Evolutionary conservation across 371 early-diverging fungal genomes (phyloP), one percentile per base, ranked within the genome.

Genomic region (Syncephalis plumigaleata): DNA sequence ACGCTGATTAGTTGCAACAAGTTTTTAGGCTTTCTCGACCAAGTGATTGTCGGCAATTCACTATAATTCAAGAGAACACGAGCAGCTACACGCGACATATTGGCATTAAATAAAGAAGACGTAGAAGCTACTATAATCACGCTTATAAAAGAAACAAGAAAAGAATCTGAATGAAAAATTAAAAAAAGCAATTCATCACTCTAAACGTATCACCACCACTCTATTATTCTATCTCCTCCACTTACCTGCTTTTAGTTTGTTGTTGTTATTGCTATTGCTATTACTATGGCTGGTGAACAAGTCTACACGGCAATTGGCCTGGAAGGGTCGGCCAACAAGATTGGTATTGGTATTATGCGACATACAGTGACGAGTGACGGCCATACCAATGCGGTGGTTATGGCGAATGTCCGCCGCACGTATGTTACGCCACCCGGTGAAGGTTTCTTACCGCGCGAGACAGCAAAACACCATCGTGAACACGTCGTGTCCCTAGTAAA

Each of bases 291-390:
- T 22, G 25, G 21, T 22, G 15, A 40, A 40, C 20, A 40, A 40
- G 22, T 40, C 42, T 43, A 31, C 11, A 46, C 21, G 4, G 40
- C 82, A 20, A 60, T 86, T 46, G 88, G 88, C 8, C 74, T 96
- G 42, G 99, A 98, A 73, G 98, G 98, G 16, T 91, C 92, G 17
- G 99, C 99, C 36, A 99, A 99, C 75, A 99, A 99, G 66, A 70
- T 99, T 25, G 99, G 99, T 25, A 78, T 99, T 17, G 99, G 99
- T 3, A 85, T 99, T 53, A 84, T 99, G 47, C 68, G 73, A 40
- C 93, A 96, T 59, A 56, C 56, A 9, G 47, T 58, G 20, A 4
- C 7, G 4, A 11, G 31, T 31, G 66, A 59, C 45, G 62, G 64
- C 37, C 47, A 58, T 56, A 49, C 53, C 36, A 46, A 62, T 24